Evolutionary conservation across 2,329 filamentous ascomycete genomes (phyloP).

Genomic region (Botrytis galanthina): DNA sequence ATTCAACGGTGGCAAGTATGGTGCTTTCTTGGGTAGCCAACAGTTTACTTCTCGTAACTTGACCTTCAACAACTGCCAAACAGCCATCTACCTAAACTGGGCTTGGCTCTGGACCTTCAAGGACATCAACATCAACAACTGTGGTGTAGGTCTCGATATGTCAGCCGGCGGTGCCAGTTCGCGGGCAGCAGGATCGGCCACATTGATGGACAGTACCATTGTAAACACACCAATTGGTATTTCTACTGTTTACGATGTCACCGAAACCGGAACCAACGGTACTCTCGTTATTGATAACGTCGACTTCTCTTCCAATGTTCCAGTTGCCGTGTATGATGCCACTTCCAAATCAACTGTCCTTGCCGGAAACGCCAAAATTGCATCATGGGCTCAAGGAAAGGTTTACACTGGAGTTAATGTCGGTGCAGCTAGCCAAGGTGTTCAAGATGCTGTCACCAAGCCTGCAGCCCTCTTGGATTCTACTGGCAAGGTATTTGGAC

Average conservation of each 20-base stretch:
- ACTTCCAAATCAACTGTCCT: conserved; percentile 61
- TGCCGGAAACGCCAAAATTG: conserved; percentile 64
- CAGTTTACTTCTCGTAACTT: conserved; percentile 85
- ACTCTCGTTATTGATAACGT: conserved; percentile 87
- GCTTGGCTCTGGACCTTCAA: conserved; percentile 87
- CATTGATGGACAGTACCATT: conserved; percentile 79
- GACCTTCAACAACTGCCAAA: conserved; percentile 78
- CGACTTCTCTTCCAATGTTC: conserved; percentile 68
- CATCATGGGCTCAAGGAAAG: conserved; percentile 77
- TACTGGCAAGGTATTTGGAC: conserved; percentile 71
- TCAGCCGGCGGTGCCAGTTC: conserved; percentile 56
- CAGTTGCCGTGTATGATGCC: conserved; percentile 61
- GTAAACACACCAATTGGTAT: conserved; percentile 74
- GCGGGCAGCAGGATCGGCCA: conserved; percentile 81
- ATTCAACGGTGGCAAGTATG: conserved; percentile 79
- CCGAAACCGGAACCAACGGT: conserved; percentile 67
- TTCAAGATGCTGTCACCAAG: conserved; percentile 55
- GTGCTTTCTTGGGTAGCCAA: conserved; percentile 79
- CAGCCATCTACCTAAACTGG: conserved; percentile 87
- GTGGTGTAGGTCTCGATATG: conserved; percentile 77
- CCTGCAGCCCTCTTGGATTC: conserved; percentile 62
- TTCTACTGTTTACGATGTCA: conserved; percentile 67
- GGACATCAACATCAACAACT: conserved; percentile 70
- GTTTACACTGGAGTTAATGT: conserved; percentile 53
- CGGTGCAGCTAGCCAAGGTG: conserved; percentile 58